These are phyloP conservation scores for Leccinellum luteum DNA, from an alignment of 768 basidiomycete genomes.

Conservation along the genomic window DNA sequence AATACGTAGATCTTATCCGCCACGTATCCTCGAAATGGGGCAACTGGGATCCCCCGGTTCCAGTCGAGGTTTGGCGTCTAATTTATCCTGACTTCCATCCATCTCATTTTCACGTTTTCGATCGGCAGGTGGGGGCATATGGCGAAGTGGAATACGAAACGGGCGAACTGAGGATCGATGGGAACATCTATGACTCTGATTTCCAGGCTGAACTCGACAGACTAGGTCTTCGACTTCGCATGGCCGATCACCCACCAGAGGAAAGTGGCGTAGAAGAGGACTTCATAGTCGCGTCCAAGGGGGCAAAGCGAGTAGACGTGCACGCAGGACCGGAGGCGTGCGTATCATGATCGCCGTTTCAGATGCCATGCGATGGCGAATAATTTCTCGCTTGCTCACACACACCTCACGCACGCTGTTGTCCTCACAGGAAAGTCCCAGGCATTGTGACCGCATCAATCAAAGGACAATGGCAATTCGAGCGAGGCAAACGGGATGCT, in stretches of 20 bases:
- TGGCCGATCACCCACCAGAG: constrained; percentile 15
- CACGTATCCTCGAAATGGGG: constrained; percentile 35
- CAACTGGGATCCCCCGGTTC: constrained; percentile 37
- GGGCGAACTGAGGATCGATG: constrained; percentile 29
- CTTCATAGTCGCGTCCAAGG: constrained; percentile 23
- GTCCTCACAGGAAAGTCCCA: constrained; percentile 12
- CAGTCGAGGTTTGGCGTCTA: constrained; percentile 24
- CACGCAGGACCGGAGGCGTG: constrained; percentile 20
- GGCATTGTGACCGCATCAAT: constrained; percentile 32
- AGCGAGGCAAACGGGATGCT: constrained; percentile 30
- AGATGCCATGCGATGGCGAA: neutral
- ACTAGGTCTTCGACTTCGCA: neutral
- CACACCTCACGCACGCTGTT: neutral
- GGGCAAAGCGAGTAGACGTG: constrained; percentile 14
- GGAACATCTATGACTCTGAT: constrained; percentile 31
- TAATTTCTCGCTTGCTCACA: neutral
- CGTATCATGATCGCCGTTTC: neutral
- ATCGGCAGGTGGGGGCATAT: constrained; percentile 34
- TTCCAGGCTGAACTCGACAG: constrained; percentile 18
- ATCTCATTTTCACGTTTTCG: neutral
- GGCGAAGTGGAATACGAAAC: constrained; percentile 29
- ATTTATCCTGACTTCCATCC: neutral
- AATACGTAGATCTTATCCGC: constrained; percentile 36
- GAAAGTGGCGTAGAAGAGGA: constrained; percentile 19
- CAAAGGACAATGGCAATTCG: constrained; percentile 36